These are phyloP conservation scores for Solanum ahanhuiri DNA, from an alignment of 257 asterid species.

Conservation along the genomic window DNA sequence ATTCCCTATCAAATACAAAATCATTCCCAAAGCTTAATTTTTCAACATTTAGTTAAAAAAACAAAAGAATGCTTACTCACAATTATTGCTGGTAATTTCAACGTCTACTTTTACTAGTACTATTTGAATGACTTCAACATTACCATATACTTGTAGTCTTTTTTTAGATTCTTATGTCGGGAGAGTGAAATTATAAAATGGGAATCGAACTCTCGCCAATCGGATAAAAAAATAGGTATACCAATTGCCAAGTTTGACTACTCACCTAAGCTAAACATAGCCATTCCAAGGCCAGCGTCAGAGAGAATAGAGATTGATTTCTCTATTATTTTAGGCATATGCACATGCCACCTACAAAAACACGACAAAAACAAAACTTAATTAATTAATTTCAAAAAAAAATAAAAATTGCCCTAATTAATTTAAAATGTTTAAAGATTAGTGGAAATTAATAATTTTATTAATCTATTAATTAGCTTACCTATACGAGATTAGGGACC, in stretches of 20 bases:
- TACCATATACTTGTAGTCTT: not conserved
- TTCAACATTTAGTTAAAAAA: not conserved
- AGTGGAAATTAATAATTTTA: not conserved
- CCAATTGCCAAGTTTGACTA: not conserved
- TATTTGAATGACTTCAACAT: not conserved
- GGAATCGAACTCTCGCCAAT: not conserved
- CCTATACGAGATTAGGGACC: constrained; percentile 15
- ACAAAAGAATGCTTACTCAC: fast-evolving
- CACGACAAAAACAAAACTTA: not conserved
- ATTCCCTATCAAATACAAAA: not conserved
- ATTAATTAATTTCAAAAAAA: not conserved
- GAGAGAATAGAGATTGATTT: constrained; percentile 19
- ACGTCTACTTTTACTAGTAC: not conserved
- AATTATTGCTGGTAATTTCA: not conserved
- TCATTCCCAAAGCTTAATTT: fast-evolving
- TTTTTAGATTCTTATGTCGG: not conserved
- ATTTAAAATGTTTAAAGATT: not conserved
- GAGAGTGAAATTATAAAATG: not conserved
- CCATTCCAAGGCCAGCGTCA: constrained; percentile 27
- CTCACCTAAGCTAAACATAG: constrained; percentile 22
- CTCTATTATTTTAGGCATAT: constrained; percentile 15
- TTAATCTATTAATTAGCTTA: not conserved
- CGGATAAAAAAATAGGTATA: fast-evolving
- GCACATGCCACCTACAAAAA: constrained; percentile 17
- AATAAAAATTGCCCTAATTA: not conserved